Percentiles rank a stretch among this genome's conserved stretches.
Conservation (phyloP, 176 grass and related monocot species). For the Zea luxurians region DNA sequence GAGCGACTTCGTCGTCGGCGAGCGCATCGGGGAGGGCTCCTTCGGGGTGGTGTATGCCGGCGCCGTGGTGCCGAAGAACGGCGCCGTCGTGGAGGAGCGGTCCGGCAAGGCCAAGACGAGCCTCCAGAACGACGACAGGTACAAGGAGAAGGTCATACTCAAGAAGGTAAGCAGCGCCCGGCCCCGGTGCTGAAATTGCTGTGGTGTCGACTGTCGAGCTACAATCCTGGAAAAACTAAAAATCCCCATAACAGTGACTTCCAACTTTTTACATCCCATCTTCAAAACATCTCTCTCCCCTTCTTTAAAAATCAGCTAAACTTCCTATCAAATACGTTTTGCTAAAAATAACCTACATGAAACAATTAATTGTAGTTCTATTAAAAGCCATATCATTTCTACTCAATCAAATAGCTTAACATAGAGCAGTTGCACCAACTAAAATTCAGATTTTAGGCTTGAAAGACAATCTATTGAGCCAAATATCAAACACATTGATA, state of each 20-base stretch:
- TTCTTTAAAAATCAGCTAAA: background rate
- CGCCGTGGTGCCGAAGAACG: constrained; percentile 66
- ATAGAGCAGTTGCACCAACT: background rate
- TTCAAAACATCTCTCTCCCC: background rate
- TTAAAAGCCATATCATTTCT: background rate
- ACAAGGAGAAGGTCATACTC: constrained; percentile 93
- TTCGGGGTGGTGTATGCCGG: constrained; percentile 82
- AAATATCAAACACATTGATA: background rate
- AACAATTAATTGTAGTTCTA: background rate
- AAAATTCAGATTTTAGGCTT: background rate
- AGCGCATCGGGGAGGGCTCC: constrained; percentile 84
- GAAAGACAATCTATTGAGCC: background rate
- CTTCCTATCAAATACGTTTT: background rate
- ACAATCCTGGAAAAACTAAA: background rate
- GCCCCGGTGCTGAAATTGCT: background rate
- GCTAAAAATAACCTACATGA: background rate
- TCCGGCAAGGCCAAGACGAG: constrained; percentile 46
- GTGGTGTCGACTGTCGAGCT: background rate
- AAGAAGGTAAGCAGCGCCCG: constrained; percentile 56
- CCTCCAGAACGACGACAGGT: constrained; percentile 55
- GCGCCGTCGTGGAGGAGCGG: constrained; percentile 32
- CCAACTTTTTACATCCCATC: background rate
- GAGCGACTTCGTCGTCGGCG: constrained; percentile 79
- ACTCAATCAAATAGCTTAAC: background rate
- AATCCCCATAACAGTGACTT: background rate